Base-by-base conservation (phyloP, 257 asterid genomes). In the Scutellaria galericulata region DNA sequence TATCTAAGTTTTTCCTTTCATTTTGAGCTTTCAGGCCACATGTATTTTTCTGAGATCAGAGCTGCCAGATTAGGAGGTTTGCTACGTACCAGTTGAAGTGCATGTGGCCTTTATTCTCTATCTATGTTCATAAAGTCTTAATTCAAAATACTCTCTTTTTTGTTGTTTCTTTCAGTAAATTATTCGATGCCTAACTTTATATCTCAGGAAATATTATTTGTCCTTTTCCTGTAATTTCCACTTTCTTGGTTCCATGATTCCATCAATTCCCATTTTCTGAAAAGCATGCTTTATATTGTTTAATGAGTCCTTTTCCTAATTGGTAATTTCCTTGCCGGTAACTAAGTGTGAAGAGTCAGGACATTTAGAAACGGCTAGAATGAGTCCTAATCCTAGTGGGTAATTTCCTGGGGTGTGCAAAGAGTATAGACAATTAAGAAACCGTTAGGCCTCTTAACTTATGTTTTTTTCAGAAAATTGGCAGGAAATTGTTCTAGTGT, bases 191-290 rank as follows among this genome's bases (percentile, higher is more conserved):
- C 8, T 44, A 6, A 44, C 47, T 44, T 44, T 1, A 7, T 6
- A 44, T 44, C 11, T 11, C 11, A 44, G 47, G 47, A 31, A 12
- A 68, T 39, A 14, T 20, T 20, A 14, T 2, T 22, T 20, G 31
- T 35, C 18, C 20, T 50, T 18, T 6, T 18, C 13, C 14, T 11
- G 39, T 61, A 40, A 50, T 5, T 52, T 67, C 59, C n/a, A 10
- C 54, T 67, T 7, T 15, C 72, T 66, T 6, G 51, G 48, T 51
- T 60, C 31, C 50, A 37, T 6, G 51, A 42, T 51, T 60, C 31
- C 50, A 37, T 6, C 0, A 45, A 40, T 24, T 62, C 65, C 64
- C 39, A n/a, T 6, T 40, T 9, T n/a, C 8, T 63, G 44, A 48
- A 47, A 71, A 58, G 58, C 58, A 45, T 39, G 0, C 27, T 4